Base-by-base conservation (phyloP, 192 early-diverging fungal genomes). In the Coemansia sp. region DNA sequence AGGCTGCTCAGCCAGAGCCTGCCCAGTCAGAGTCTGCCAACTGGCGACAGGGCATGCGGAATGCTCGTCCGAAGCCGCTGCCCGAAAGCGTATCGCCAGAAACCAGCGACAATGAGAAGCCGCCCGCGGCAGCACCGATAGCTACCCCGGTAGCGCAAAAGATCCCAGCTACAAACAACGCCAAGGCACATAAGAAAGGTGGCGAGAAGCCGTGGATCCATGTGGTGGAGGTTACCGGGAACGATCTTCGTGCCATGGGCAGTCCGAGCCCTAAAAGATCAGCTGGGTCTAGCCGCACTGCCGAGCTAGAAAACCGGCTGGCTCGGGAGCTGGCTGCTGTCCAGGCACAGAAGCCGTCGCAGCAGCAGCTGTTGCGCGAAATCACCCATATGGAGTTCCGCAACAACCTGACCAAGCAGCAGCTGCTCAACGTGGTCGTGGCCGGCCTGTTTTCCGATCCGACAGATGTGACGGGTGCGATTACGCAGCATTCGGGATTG, bases 301-400 rank as follows among this genome's bases (percentile, higher is more conserved):
- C 61, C 1, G 58, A 56, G 41, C 76, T 71, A 31, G 69, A 66
- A 40, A 48, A 15, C 18, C 69, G 69, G 5, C 51, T 71, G 39
- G 42, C 58, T 23, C 49, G 34, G 26, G 62, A 74, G 49, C 64
- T 69, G 8, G 39, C 51, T 30, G 49, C 44, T 26, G 46, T 49
- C 6, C 34, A 63, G 41, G 56, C 58, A 7, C 51, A 61, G 16
- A 40, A 37, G 44, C 51, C 49, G 0, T 40, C 71, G 14, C 52
- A 82, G 34, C 69, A 81, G 6, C 82, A 82, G 3, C 81, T 86
- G 62, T 78, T 88, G 40, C 91, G 92, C 58, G 88, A 93, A 57
- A 82, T 91, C 32, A 93, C 90, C 4, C 85, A 88, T 11, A 51
- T 90, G 7, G 91, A 93, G 72, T 91, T 92, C 79, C 85, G 87